Evolutionary conservation across 805 yeast genomes (phyloP).

Genomic region (Yarrowia keelungensis): DNA sequence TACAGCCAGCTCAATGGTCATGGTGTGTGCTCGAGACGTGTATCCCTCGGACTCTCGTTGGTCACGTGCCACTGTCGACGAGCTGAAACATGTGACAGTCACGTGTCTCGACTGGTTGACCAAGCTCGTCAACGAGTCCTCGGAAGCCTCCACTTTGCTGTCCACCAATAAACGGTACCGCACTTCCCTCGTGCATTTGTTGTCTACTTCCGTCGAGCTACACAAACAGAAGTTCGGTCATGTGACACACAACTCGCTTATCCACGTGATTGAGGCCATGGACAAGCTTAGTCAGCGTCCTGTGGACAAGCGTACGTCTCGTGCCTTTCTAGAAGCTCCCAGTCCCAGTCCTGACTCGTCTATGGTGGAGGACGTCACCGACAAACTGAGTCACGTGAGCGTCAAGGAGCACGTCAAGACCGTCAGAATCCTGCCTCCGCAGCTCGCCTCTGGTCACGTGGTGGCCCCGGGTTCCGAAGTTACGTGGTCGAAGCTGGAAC

Average conservation of each 20-base stretch:
- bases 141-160: not conserved
- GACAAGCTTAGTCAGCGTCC: conserved; percentile 14
- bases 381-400: conserved; percentile 16
- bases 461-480: not conserved
- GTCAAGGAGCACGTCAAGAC: conserved; percentile 10
- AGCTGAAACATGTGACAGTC: conserved; percentile 14
- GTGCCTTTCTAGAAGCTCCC: conserved; percentile 22
- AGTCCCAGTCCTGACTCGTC: not conserved
- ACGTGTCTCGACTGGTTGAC: conserved; percentile 27
- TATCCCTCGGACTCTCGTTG: conserved; percentile 6
- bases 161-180: conserved; percentile 33
- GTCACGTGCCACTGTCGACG: conserved; percentile 3
- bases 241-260: conserved; percentile 18
- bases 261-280: conserved; percentile 28
- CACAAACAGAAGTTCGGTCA: conserved; percentile 17
- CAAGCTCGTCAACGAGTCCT: not conserved
- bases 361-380: conserved; percentile 1
- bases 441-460: not conserved
- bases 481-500: conserved; percentile 26
- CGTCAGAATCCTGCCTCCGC: not conserved
- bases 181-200: conserved; percentile 16
- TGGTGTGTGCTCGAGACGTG: conserved; percentile 25
- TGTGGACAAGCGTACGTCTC: conserved; percentile 21
- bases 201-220: conserved; percentile 2
- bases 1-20: conserved; percentile 9